Conservation (phyloP, 441 rosid species). For the Hypseocharis bilobata region DNA sequence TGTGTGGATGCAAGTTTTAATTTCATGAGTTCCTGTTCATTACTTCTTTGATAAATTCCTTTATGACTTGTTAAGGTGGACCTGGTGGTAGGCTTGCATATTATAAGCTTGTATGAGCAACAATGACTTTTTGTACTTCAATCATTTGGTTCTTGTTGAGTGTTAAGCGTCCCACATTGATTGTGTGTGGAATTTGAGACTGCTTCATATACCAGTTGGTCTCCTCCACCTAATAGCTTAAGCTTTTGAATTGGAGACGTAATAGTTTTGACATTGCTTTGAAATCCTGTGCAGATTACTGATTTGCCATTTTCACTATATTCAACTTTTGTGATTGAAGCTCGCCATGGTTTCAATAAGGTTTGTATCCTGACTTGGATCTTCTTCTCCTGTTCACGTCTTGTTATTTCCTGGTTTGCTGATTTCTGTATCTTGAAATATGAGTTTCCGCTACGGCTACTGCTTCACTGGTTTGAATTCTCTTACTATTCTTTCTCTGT, state of each 20-base stretch:
- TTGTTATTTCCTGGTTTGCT: conserved; percentile 12
- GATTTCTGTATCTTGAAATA: conserved; percentile 5
- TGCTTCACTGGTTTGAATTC: background rate
- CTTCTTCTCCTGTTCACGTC: conserved; percentile 14
- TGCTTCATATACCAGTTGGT: no score
- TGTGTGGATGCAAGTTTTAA: background rate
- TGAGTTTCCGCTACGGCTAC: background rate
- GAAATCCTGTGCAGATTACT: conserved; percentile 58
- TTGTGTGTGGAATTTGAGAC: no score
- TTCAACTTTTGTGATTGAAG: conserved; percentile 88
- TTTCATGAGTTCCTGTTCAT: background rate
- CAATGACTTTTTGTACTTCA: background rate
- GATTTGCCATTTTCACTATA: conserved; percentile 89
- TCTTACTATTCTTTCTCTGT: background rate
- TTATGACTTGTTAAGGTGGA: background rate
- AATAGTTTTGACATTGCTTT: conserved; percentile 17
- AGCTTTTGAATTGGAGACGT: no score
- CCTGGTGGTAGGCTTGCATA: background rate
- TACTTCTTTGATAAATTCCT: background rate
- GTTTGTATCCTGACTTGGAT: conserved; percentile 33
- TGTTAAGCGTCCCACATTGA: no score
- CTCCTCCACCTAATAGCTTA: no score
- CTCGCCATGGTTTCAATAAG: conserved; percentile 93
- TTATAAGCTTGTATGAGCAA: background rate
- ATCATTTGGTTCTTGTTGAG: no score